These are phyloP conservation scores for Mollisia scopiformis DNA, from an alignment of 2,329 filamentous ascomycete genomes.

Conservation along the genomic window DNA sequence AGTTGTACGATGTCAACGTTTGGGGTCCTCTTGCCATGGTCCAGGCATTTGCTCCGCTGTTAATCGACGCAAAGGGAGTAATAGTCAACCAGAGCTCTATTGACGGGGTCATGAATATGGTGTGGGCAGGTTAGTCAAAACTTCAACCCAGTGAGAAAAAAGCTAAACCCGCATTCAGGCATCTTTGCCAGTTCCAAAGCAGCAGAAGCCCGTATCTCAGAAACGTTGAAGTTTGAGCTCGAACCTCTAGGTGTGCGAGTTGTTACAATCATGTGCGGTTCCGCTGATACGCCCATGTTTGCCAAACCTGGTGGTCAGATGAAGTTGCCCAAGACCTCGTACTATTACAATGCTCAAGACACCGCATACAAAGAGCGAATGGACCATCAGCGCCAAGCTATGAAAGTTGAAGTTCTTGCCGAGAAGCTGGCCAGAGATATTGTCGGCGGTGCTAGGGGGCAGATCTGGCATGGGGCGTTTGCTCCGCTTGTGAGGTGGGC, in stretches of 20 bases:
- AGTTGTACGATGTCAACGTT: constrained; percentile 35
- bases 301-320: no score
- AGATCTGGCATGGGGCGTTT: no score
- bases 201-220: constrained; percentile 1
- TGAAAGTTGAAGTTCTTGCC: no score
- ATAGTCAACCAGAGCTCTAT: constrained; percentile 31
- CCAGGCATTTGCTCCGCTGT: constrained; percentile 30
- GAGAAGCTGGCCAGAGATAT: no score
- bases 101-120: constrained; percentile 30
- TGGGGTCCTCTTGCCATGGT: constrained; percentile 33
- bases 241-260: constrained; percentile 19
- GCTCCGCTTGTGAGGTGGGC: no score
- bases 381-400: no score
- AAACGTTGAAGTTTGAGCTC: constrained; percentile 19
- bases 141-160: constrained; percentile 18
- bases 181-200: constrained; percentile 19
- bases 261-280: constrained; percentile 6
- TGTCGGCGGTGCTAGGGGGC: no score
- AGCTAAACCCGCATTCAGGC: constrained; percentile 20
- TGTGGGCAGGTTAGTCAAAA: constrained; percentile 31
- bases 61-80: constrained; percentile 31
- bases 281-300: background rate
- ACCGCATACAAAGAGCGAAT: no score
- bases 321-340: no score
- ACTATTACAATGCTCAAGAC: no score